Base-by-base conservation (phyloP, 148 eudicot genomes). In the Tetragonia tetragonoides region DNA sequence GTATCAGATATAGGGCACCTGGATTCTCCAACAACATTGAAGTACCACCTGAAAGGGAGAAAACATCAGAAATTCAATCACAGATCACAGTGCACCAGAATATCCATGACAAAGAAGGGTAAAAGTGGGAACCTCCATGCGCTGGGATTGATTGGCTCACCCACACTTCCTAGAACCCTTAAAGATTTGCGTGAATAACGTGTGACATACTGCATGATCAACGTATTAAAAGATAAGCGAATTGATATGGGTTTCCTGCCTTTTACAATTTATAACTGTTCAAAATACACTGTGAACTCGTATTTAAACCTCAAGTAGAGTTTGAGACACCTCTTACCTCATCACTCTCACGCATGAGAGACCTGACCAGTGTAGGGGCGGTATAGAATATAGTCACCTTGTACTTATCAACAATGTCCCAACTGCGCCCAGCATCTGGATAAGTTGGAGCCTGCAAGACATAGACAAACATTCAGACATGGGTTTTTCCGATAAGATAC, bases 71-170 rank as follows among this genome's bases (percentile, higher is more conserved):
- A 42, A 53, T 44, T 78, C 21, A 54, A 73, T 73, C 17, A 66
- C 38, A 83, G 65, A 63, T 73, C 17, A 66, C 38, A 83, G 65
- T 54, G 34, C 34, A 28, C 34, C 34, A 28, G 34, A 28, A 28
- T 28, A 28, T 28, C 34, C 34, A 28, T 28, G 15, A 63, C 42
- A 5, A 7, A 62, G 53, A 73, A 63, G 72, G 24, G 72, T 41
- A 7, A 63, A 38, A 75, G 40, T 69, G 53, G 2, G 69, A 74
- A 96, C 99, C 98, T 96, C 99, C 99, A 96, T 84, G 99, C 98
- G 63, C 98, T 96, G 63, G 99, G 99, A 86, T 96, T 96, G 79
- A 96, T 96, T 37, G 99, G 99, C 87, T 96, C 99, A 23, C 99
- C 99, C 72, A 96, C 99, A 76, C 99, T 96, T 80, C 99, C 99